A percentile compares a stretch with the other conserved stretches of the same genome.
Evolutionary conservation across 345 rosid species (phyloP).

Genomic region (Euphorbia lathyris): DNA sequence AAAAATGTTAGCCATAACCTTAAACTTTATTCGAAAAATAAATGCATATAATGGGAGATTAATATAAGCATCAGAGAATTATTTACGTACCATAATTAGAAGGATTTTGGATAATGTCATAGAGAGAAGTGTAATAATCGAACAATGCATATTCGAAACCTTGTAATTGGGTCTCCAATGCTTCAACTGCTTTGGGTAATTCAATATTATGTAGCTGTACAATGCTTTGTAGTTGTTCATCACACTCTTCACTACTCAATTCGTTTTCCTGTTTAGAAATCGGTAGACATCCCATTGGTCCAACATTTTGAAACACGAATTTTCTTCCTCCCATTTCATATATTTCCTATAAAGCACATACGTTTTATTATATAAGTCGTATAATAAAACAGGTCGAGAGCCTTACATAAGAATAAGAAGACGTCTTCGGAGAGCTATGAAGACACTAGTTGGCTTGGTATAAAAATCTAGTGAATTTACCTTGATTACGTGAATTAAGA

Average conservation of each 20-base stretch:
- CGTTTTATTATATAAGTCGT: too few species aligned
- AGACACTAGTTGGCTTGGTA: too few species aligned
- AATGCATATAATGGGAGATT: too few species aligned
- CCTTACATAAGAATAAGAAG: too few species aligned
- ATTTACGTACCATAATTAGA: background rate
- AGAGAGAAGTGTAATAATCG: conserved; percentile 4
- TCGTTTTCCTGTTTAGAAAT: background rate
- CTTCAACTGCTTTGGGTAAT: background rate
- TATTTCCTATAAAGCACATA: conserved; percentile 19
- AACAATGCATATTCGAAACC: conserved; percentile 10
- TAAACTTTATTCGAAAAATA: too few species aligned
- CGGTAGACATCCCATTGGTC: conserved; percentile 14
- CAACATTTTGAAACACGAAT: conserved; percentile 20
- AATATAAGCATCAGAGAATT: too few species aligned
- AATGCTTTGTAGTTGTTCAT: background rate
- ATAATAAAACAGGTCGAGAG: too few species aligned
- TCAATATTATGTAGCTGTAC: background rate
- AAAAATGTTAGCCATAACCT: too few species aligned
- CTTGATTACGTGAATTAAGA: background rate
- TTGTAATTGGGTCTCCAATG: conserved; percentile 3
- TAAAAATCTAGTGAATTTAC: background rate
- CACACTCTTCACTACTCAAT: background rate
- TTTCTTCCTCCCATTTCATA: conserved; percentile 18
- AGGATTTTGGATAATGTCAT: conserved; percentile 1
- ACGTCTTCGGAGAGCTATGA: too few species aligned